Base-by-base conservation (phyloP, 2,329 filamentous ascomycete genomes). In the Byssoonygena ceratinophila region DNA sequence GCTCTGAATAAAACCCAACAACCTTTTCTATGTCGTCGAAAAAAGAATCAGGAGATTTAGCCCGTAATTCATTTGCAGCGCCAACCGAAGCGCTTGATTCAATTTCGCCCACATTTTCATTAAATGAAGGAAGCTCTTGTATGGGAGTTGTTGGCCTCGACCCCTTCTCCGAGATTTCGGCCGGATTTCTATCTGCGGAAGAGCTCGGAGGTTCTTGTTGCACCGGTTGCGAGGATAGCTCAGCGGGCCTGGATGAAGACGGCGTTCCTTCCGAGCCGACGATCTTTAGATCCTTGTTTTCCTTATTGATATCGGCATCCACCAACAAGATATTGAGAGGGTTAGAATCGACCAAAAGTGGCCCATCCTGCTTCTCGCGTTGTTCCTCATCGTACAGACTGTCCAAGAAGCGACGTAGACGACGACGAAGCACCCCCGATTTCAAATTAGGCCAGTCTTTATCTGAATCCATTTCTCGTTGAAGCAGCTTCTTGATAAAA, bases 401-500 rank as follows among this genome's bases (percentile, higher is more conserved):
- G 47, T 87, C 76, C 0, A 95, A 74, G 36, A 84, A 74, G 0
- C 79, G 66, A 27, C 88, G 81, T 39, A 94, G 80, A 4, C 79
- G 71, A 31, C 68, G 68, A 20, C 90, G 81, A 61, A 91, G 78
- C 7, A 75, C 64, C 0, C 77, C 74, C 0, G 80, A 72, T 46
- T 73, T 65, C 57, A 80, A 69, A 29, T 71, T 66, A n/a, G 72
- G 73, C 75, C 80, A 82, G 52, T 81, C 76, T 18, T 65, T 65
- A 1, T 72, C 57, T 2, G 76, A 71, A 29, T 80, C 71, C 63
- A 89, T 79, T 58, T 85, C 76, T 37, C 76, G 79, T 23, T 74
- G 76, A 4, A 95, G 71, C 16, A 94, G 71, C 55, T 79, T 82
- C 18, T 71, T 70, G 14, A 86, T 74, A 58, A 94, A 92, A 0